Evolutionary conservation across 1,284 basidiomycete genomes (phyloP).

Genomic region (Mycosarcoma maydis): DNA sequence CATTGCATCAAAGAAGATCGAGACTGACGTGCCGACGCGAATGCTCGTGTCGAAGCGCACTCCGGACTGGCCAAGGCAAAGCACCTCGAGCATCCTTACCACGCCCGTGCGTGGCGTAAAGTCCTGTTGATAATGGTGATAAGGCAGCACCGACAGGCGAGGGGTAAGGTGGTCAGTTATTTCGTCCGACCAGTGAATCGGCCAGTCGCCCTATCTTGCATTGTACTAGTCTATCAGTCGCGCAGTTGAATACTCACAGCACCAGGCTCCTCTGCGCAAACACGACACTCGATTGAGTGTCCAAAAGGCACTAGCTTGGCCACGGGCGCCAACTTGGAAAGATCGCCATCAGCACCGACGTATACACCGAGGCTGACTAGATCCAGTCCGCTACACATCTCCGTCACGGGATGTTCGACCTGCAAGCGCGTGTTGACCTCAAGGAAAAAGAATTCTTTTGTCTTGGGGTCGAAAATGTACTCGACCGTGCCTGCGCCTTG

Average conservation of each 20-base stretch:
- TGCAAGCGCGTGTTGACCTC: constrained; percentile 80
- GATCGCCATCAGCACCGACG: constrained; percentile 67
- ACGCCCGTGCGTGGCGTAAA: constrained; percentile 75
- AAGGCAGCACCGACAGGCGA: too few species aligned
- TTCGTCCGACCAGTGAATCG: too few species aligned
- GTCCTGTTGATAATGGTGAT: too few species aligned
- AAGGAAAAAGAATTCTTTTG: constrained; percentile 75
- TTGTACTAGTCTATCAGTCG: too few species aligned
- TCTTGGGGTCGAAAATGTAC: constrained; percentile 74
- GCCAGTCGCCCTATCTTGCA: too few species aligned
- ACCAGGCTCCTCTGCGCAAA: constrained; percentile 76
- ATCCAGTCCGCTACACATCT: constrained; percentile 29
- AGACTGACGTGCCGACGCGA: constrained; percentile 72
- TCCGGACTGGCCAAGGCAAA: constrained; percentile 63
- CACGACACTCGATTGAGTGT: constrained; percentile 73
- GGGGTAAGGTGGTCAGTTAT: too few species aligned
- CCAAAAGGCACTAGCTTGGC: constrained; percentile 63
- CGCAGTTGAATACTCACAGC: too few species aligned
- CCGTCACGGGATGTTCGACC: constrained; percentile 79
- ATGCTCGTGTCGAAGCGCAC: constrained; percentile 71
- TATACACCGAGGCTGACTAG: constrained; percentile 5
- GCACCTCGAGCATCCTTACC: constrained; percentile 69
- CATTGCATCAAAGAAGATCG: constrained; percentile 73
- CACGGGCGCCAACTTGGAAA: constrained; percentile 56
- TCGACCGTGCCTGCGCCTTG: constrained; percentile 76